Base-by-base conservation (phyloP, 129 eudicot genomes). In the Saussurea involucrata region DNA sequence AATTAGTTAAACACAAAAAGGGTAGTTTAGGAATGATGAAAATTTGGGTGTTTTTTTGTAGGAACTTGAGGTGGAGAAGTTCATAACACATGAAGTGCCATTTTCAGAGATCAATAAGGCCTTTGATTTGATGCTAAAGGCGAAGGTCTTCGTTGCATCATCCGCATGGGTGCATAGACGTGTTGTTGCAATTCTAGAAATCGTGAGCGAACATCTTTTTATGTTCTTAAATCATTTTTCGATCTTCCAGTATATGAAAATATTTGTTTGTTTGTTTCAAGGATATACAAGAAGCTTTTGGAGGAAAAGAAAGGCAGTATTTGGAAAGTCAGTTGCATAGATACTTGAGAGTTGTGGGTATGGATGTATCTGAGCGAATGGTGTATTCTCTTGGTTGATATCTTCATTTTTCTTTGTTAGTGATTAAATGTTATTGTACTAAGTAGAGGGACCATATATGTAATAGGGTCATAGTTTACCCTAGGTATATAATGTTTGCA, bases 41-140 rank as follows among this genome's bases (percentile, higher is more conserved):
- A 12, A 46, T 0, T 46, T 44, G 55, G 55, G 3, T 44, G n/a
- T n/a, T n/a, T 46, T 46, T 18, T 34, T 79, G 24, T 28, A 88
- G 93, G 93, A 88, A 67, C 83, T 86, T 24, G 93, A 89, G 55
- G 7, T 88, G 85, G 93, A 84, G 79, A 89, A 89, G 80, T 89
- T 89, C 46, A 89, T 89, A 33, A 86, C 93, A 4, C 93, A 89
- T 58, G 75, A 83, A 73, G 87, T 86, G n/a, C 78, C 90, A 8
- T 86, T 89, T 71, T 76, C 88, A 1, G 93, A 89, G 79, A 89
- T 89, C 25, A 86, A 89, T 82, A 89, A 89, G 84, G 90, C 91
- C 13, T 86, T 89, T 55, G 89, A 89, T 1, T 66, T 63, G 28
- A 86, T 89, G 93, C 76, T 84, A 84, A 82, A 69, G 90, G 90